A percentile compares a stretch with the other conserved stretches of the same genome.
These are phyloP conservation scores for Dictyostelium intermedium DNA, from an alignment of 78 protist species.

Conservation along the genomic window DNA sequence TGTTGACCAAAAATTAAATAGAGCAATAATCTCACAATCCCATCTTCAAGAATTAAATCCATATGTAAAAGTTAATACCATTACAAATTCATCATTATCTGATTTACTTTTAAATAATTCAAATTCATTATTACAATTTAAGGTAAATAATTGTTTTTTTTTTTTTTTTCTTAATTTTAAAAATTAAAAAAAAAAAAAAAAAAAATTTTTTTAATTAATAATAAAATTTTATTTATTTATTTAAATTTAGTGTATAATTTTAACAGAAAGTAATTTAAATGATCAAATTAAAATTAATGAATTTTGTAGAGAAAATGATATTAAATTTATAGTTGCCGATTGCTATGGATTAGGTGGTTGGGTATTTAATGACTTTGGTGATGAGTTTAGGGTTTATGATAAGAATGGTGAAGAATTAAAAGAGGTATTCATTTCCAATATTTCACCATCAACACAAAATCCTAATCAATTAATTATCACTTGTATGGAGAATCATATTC, in stretches of 20 bases:
- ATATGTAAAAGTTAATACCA: slow-evolving; percentile 48
- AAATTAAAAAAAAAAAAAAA: background rate
- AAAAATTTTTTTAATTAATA: background rate
- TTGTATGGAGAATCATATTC: slow-evolving; percentile 86
- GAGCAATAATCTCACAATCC: slow-evolving; percentile 34
- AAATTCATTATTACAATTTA: slow-evolving; percentile 6
- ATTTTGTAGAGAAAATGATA: slow-evolving; percentile 64
- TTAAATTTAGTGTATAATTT: slow-evolving; percentile 61
- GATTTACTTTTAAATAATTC: background rate
- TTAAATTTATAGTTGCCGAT: slow-evolving; percentile 74
- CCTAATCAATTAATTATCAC: slow-evolving; percentile 87
- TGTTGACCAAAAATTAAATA: slow-evolving; percentile 9
- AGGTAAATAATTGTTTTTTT: slow-evolving; percentile 24
- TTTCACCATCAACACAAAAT: background rate
- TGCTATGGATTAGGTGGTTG: slow-evolving; percentile 87
- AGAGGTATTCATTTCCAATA: slow-evolving; percentile 59
- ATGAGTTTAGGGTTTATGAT: slow-evolving; percentile 86
- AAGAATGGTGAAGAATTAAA: slow-evolving; percentile 91
- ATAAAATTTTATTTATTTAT: too few relatives aligned
- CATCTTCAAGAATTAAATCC: slow-evolving; percentile 75
- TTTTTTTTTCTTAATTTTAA: background rate
- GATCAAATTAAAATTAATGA: slow-evolving; percentile 76
- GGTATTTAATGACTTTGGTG: slow-evolving; percentile 95
- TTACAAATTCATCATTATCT: background rate
- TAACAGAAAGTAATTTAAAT: slow-evolving; percentile 71